Percentiles rank a stretch among this genome's conserved stretches.
phyloP scores from a whole-genome alignment of 2,329 filamentous ascomycete genomes.

The Nemania serpens region DNA sequence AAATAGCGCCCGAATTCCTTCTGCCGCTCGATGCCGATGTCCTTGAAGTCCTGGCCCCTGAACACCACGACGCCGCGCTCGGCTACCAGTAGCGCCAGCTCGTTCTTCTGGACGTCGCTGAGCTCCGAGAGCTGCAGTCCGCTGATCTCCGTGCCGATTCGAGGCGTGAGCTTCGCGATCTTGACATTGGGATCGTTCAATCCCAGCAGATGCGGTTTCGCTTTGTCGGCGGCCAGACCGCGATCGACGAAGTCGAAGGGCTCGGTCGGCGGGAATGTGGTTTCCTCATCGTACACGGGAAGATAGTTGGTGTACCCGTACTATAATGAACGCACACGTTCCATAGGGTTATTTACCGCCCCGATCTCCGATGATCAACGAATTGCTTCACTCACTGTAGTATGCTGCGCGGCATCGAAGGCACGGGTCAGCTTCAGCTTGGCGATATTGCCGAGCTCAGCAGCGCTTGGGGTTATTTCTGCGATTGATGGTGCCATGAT shows the following conservation, averaged over 20 bases:
- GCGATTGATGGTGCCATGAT: conserved; percentile 38
- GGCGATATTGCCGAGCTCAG: conserved; percentile 30
- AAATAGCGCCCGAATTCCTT: conserved; percentile 47
- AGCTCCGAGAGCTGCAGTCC: conserved; percentile 38
- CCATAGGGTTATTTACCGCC: too few relatives aligned
- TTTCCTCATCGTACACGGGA: conserved; percentile 44
- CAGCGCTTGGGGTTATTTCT: conserved; percentile 32
- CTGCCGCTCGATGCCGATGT: conserved; percentile 45
- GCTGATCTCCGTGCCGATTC: conserved; percentile 36
- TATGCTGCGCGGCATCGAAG: conserved; percentile 32
- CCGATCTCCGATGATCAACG: too few relatives aligned
- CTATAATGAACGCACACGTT: too few relatives aligned
- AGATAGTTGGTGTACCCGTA: conserved; percentile 44
- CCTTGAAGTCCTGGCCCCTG: conserved; percentile 41
- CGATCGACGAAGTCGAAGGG: conserved; percentile 48
- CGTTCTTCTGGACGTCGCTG: conserved; percentile 36
- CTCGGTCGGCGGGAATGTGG: conserved; percentile 45
- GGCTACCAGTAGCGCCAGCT: conserved; percentile 36
- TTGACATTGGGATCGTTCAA: conserved; percentile 36
- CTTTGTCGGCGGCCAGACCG: conserved; percentile 47
- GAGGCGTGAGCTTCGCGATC: conserved; percentile 35
- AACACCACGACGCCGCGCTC: conserved; percentile 39
- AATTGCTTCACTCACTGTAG: conserved; percentile 28
- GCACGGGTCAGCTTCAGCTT: conserved; percentile 34
- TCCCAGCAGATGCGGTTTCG: conserved; percentile 46